phyloP scores from a whole-genome alignment of 225 moss, liverwort and hornwort species.

The Marchantia paleacea region DNA sequence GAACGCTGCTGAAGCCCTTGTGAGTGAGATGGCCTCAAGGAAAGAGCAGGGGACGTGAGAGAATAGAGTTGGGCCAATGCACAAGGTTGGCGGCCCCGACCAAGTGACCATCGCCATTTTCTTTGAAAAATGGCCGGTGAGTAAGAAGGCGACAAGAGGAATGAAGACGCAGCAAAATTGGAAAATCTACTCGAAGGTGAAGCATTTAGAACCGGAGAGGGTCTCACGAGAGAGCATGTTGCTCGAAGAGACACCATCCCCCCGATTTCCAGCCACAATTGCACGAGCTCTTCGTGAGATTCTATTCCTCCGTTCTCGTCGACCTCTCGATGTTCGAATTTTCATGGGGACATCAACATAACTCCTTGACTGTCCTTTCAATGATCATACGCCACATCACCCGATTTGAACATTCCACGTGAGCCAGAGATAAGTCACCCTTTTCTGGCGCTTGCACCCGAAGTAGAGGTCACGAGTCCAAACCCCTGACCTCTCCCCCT shows the following conservation, averaged over 20 bases:
- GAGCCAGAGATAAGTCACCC: not conserved
- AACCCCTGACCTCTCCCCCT: too few relatives aligned
- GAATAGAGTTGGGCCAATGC: conserved; percentile 13
- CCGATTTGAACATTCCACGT: not conserved
- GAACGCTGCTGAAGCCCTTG: conserved; percentile 12
- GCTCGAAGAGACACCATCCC: conserved; percentile 28
- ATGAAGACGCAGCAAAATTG: not conserved
- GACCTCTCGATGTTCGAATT: not conserved
- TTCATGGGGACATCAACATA: not conserved
- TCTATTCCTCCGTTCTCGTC: not conserved
- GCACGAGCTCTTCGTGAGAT: not conserved
- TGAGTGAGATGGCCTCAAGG: not conserved
- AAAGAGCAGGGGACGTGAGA: conserved; percentile 11
- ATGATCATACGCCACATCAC: not conserved
- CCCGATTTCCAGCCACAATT: not conserved
- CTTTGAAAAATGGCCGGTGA: conserved; percentile 1
- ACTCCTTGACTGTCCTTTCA: not conserved
- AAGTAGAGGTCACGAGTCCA: too few relatives aligned
- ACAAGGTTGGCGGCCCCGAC: not conserved
- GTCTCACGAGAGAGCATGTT: conserved; percentile 29
- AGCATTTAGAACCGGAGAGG: conserved; percentile 19
- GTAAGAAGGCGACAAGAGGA: not conserved
- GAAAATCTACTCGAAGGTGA: not conserved
- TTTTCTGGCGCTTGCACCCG: not conserved
- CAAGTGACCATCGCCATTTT: conserved; percentile 11